These are phyloP conservation scores for Plantago elongata DNA, from an alignment of 257 asterid genomes.

Conservation along the genomic window DNA sequence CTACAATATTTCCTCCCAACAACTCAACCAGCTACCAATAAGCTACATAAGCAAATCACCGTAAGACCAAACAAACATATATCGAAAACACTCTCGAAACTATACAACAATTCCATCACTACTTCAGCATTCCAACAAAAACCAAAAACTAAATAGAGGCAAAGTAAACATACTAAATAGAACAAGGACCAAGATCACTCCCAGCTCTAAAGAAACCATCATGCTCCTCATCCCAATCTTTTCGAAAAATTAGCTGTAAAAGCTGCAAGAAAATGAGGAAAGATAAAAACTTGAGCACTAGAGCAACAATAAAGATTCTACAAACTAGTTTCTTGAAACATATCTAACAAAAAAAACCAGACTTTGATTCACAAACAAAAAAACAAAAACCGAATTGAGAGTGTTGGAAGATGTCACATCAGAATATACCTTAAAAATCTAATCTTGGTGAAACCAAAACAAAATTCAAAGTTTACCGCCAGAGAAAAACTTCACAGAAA, in stretches of 20 bases:
- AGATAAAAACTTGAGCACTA: background rate
- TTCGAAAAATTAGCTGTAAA: background rate
- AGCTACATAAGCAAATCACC: background rate
- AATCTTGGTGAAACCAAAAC: too few relatives aligned
- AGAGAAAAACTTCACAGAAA: too few relatives aligned
- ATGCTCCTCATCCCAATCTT: conserved; percentile 34
- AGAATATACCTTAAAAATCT: too few relatives aligned
- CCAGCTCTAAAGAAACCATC: conserved; percentile 23
- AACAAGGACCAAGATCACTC: conserved; percentile 39
- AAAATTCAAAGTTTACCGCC: too few relatives aligned
- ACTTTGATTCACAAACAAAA: background rate
- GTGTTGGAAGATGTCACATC: too few relatives aligned
- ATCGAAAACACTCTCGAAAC: background rate
- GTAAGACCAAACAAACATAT: background rate
- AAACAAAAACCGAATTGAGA: too few relatives aligned
- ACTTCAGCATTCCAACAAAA: background rate
- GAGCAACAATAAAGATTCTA: background rate
- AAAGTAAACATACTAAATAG: conserved; percentile 43
- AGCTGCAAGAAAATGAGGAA: background rate
- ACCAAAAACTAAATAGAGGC: background rate
- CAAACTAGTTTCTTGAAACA: background rate
- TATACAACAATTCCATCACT: background rate
- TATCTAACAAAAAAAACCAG: background rate
- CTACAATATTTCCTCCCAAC: background rate
- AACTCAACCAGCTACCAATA: background rate